Percentiles rank a stretch among this genome's conserved stretches.
phyloP scores from a whole-genome alignment of 2,329 filamentous ascomycete genomes.

The Colletotrichum eleusines region DNA sequence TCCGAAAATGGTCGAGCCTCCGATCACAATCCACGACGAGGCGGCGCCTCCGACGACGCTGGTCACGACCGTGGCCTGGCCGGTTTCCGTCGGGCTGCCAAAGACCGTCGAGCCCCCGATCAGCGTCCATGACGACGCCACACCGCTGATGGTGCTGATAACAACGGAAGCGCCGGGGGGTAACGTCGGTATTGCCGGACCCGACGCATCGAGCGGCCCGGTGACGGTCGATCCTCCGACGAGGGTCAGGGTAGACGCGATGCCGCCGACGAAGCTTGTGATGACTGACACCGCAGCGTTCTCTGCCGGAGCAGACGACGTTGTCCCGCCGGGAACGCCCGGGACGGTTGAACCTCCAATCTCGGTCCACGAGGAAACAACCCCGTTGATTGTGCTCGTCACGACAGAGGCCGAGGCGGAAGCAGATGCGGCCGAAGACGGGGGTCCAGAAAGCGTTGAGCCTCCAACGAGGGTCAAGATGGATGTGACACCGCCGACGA shows the following conservation, averaged over 20 bases:
- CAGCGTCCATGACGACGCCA: constrained; percentile 9
- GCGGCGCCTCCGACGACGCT: constrained; percentile 7
- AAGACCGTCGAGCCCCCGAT: constrained; percentile 1
- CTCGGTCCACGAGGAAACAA: background rate
- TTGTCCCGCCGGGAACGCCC: no score
- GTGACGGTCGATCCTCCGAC: background rate
- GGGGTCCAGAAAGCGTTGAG: background rate
- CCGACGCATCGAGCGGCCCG: background rate
- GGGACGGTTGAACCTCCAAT: background rate
- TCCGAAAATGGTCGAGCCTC: constrained; percentile 4
- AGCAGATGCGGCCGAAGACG: background rate
- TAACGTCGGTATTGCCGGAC: background rate
- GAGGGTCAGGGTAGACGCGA: background rate
- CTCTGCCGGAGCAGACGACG: background rate
- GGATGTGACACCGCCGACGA: background rate
- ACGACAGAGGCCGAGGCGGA: background rate
- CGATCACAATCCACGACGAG: constrained; percentile 12
- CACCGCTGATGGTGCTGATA: constrained; percentile 17
- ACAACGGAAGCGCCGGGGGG: constrained; percentile 1
- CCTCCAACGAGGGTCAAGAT: background rate
- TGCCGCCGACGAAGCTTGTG: constrained; percentile 20
- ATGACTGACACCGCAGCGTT: background rate
- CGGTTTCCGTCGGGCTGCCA: background rate
- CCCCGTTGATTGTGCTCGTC: background rate
- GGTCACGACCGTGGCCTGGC: background rate